A percentile compares a stretch with the other conserved stretches of the same genome.
Conservation (phyloP, 345 rosid species). For the Brassica incana region DNA sequence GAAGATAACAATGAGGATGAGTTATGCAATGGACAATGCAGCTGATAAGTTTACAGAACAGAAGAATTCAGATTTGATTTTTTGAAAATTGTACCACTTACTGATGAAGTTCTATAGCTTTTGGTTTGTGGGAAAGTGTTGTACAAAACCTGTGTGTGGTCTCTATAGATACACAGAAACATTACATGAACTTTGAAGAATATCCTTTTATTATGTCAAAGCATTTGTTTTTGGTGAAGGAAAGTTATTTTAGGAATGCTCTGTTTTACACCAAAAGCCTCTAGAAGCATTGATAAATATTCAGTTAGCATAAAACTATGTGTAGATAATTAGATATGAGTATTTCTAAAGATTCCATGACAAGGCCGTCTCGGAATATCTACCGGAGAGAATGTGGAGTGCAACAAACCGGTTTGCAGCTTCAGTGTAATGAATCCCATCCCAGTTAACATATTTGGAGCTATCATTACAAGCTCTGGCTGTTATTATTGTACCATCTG, state of each 20-base stretch:
- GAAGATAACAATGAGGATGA: conserved; percentile 21
- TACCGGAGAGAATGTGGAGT: conserved; percentile 72
- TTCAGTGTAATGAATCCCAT: conserved; percentile 92
- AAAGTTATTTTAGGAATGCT: not conserved
- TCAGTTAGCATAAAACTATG: not conserved
- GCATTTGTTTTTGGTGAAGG: not conserved
- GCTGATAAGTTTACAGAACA: conserved; percentile 8
- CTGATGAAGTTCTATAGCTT: conserved; percentile 29
- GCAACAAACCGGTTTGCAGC: conserved; percentile 82
- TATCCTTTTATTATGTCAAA: not conserved
- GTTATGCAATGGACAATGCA: conserved; percentile 34
- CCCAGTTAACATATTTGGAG: conserved; percentile 93
- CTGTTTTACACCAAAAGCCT: conserved; percentile 9
- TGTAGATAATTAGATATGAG: not conserved
- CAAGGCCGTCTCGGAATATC: conserved; percentile 63
- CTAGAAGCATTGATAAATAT: not conserved
- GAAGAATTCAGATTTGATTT: not conserved
- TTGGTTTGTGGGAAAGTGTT: conserved; percentile 31
- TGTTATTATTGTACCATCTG: conserved; percentile 58
- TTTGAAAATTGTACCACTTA: conserved; percentile 17
- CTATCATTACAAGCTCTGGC: conserved; percentile 71
- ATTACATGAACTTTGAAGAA: conserved; percentile 13
- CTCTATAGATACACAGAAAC: conserved; percentile 24
- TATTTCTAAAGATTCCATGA: conserved; percentile 20
- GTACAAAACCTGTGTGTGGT: conserved; percentile 30